Conservation (phyloP, 495 filamentous ascomycete species). For the Astrothelium macrocarpum region DNA sequence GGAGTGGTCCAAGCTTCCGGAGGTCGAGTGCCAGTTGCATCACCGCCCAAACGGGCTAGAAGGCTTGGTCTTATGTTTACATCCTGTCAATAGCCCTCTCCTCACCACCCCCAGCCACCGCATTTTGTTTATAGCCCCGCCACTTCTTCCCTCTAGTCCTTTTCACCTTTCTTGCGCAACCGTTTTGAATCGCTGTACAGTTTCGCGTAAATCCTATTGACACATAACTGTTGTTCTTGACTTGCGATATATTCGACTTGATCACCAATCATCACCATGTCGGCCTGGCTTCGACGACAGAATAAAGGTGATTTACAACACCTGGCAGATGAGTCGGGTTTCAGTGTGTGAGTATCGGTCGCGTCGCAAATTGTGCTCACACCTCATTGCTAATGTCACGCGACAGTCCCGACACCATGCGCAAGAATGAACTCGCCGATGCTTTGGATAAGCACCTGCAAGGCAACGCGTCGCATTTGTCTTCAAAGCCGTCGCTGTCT, state of each 20-base stretch:
- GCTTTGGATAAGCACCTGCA: constrained; percentile 67
- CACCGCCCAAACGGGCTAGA: neutral
- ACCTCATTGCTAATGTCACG: neutral
- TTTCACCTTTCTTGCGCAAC: constrained; percentile 1
- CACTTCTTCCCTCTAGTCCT: neutral
- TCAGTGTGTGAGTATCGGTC: constrained; percentile 53
- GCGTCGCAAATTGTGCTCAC: neutral
- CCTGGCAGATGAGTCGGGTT: constrained; percentile 60
- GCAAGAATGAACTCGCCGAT: constrained; percentile 73
- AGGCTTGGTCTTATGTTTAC: neutral
- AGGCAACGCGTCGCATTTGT: constrained; percentile 51
- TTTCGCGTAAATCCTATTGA: constrained; percentile 38
- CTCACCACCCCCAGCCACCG: constrained; percentile 10
- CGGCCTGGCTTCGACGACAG: constrained; percentile 72
- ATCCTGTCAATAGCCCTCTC: constrained; percentile 9
- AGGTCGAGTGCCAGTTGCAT: neutral
- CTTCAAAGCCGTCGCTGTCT: constrained; percentile 51
- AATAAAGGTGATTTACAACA: constrained; percentile 73
- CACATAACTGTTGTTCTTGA: constrained; percentile 19
- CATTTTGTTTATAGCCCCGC: constrained; percentile 16
- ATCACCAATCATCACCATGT: constrained; percentile 38
- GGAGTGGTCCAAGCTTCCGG: neutral
- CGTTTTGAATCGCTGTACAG: constrained; percentile 3
- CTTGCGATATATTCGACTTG: constrained; percentile 15
- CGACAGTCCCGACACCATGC: constrained; percentile 56